Percentiles rank a stretch among this genome's conserved stretches.
These are phyloP conservation scores for Hura crepitans DNA, from an alignment of 441 rosid genomes.

Conservation along the genomic window DNA sequence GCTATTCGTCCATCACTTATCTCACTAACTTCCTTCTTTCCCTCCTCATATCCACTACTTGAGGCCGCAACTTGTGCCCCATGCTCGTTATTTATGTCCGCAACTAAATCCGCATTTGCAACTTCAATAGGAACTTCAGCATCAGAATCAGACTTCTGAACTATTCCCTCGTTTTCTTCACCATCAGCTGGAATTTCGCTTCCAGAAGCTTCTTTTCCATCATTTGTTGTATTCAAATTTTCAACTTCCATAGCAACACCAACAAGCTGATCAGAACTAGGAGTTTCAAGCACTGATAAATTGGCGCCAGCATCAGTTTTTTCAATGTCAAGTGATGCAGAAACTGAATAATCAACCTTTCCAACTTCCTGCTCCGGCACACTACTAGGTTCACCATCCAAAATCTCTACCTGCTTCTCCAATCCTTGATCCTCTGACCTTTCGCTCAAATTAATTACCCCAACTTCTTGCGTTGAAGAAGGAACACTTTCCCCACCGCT, in stretches of 20 bases:
- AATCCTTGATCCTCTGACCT: conserved; percentile 1
- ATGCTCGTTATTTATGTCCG: not conserved
- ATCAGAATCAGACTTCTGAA: conserved; percentile 15
- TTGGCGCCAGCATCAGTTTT: not conserved
- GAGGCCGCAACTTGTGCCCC: not conserved
- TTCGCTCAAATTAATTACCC: not conserved
- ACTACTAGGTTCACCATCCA: not conserved
- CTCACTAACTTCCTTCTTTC: conserved; percentile 14
- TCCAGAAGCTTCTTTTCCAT: not conserved
- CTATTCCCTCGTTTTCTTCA: not conserved
- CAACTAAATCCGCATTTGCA: conserved; percentile 12
- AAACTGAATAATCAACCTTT: not conserved
- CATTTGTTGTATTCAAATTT: not conserved
- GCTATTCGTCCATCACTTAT: conserved; percentile 20
- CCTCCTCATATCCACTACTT: conserved; percentile 5
- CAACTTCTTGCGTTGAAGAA: conserved; percentile 13
- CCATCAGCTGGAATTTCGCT: conserved; percentile 8
- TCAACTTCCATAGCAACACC: conserved; percentile 15
- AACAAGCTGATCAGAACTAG: not conserved
- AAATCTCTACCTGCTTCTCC: conserved; percentile 1
- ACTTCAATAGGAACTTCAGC: conserved; percentile 12
- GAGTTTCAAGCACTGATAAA: not conserved
- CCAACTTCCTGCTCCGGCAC: conserved; percentile 10
- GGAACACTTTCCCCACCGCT: not conserved
- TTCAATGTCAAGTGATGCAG: not conserved